Base-by-base conservation (phyloP, 2,329 filamentous ascomycete species). In the Cercospora nicotianae region DNA sequence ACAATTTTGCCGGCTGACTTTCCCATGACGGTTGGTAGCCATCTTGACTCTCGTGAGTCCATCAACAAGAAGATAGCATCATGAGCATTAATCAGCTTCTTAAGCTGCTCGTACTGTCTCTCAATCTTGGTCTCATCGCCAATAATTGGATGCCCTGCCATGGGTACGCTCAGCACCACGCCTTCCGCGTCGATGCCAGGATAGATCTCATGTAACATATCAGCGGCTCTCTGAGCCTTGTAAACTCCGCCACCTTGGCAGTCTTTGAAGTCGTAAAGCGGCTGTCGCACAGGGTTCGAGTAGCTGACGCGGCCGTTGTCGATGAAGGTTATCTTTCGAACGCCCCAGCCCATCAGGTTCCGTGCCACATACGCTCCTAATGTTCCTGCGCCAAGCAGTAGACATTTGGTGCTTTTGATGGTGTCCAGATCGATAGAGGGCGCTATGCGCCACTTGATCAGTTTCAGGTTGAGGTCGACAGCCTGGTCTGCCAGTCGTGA, bases 371-470 rank as follows among this genome's bases (percentile, higher is more conserved):
- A 98, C 69, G 93, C 94, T 8, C 95, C 95, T 1, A 99, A 84
- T 0, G 95, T 99, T 13, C 95, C 95, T 0, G 95, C 93, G 4
- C 95, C 95, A 1, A 99, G 87, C 2, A 99, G 83, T 16, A 99
- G 86, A 77, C 95, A 99, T 76, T 90, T 96, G 3, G 93, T 94
- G 66, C 90, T 87, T 77, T 97, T 97, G 77, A 98, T 94, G 31
- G 87, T 87, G 31, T 97, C 93, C 9, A 99, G 87, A 77, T 98
- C 87, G 48, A 99, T 86, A 61, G 90, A 89, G 0, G 95, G 95
- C 7, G 93, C 92, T 75, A 99, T 93, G 45, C 95, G 90, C 95
- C 95, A 99, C 81, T 97, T 99, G 90, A 99, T 99, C 67, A 99
- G 86, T 81, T 98, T 98, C 68, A 98, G 84, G 76, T 99, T 99